Evolutionary conservation across 371 early-diverging fungal species (phyloP).

Genomic region (Circinella minor): DNA sequence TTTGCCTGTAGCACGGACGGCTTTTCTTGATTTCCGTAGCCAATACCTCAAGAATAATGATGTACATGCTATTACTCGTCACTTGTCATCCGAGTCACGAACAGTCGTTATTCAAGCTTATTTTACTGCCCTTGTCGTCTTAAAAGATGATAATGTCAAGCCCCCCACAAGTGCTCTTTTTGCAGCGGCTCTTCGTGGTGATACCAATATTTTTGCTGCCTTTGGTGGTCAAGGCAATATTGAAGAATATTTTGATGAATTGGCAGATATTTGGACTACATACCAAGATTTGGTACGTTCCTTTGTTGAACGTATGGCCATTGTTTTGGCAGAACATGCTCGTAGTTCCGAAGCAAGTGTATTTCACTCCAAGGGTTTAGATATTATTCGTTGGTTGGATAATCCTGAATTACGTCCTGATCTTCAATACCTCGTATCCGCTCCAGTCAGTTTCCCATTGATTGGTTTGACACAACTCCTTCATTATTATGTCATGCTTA

Average conservation of each 20-base stretch:
- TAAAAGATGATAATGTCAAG: slow-evolving; percentile 55
- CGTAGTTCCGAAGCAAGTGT: slow-evolving; percentile 71
- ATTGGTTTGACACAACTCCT: slow-evolving; percentile 90
- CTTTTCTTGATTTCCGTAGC: slow-evolving; percentile 78
- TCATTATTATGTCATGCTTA: slow-evolving; percentile 82
- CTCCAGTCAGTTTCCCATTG: slow-evolving; percentile 87
- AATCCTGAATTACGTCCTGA: slow-evolving; percentile 87
- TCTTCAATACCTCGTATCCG: slow-evolving; percentile 81
- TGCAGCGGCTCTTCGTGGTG: slow-evolving; percentile 67
- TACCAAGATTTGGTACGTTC: slow-evolving; percentile 83
- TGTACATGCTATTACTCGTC: slow-evolving; percentile 81
- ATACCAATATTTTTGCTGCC: slow-evolving; percentile 80
- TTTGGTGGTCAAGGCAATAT: slow-evolving; percentile 98
- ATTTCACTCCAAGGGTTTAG: slow-evolving; percentile 83
- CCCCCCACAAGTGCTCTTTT: slow-evolving; percentile 66
- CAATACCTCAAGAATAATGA: slow-evolving; percentile 83
- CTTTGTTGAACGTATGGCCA: slow-evolving; percentile 81
- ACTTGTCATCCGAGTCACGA: slow-evolving; percentile 62
- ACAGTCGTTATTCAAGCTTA: slow-evolving; percentile 79
- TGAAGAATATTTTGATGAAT: slow-evolving; percentile 94
- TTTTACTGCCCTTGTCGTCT: slow-evolving; percentile 79
- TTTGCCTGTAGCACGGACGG: slow-evolving; percentile 75
- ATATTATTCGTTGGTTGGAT: slow-evolving; percentile 88
- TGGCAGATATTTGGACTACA: slow-evolving; percentile 79
- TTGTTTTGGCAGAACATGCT: slow-evolving; percentile 72